A percentile compares a stretch with the other conserved stretches of the same genome.
Conservation (phyloP, 73 alveolate genomes). For the Paramecium octaurelia region DNA sequence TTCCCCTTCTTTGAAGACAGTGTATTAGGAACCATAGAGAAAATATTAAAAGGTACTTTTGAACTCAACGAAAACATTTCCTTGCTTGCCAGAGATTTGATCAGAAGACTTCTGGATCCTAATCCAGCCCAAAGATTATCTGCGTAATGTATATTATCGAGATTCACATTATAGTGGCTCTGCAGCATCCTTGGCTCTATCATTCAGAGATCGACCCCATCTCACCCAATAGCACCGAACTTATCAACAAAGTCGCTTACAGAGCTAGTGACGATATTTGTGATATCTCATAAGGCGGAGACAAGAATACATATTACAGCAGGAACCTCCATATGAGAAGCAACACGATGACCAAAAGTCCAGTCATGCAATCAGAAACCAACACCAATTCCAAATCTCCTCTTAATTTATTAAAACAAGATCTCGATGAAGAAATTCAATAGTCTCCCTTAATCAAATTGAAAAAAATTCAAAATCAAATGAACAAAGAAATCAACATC, state of each 20-base stretch:
- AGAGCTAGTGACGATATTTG: slow-evolving; percentile 36
- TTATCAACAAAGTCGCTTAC: background rate
- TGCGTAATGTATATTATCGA: background rate
- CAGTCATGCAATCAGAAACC: background rate
- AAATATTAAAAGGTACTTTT: background rate
- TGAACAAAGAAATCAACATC: background rate
- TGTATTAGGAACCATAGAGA: slow-evolving; percentile 6
- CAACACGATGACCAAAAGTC: slow-evolving; percentile 19
- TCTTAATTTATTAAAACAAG: background rate
- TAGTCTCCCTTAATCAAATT: background rate
- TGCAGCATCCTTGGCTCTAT: slow-evolving; percentile 49
- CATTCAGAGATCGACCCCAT: background rate
- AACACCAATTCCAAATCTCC: background rate
- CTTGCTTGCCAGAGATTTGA: background rate
- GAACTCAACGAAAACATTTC: background rate
- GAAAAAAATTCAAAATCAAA: background rate
- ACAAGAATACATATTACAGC: background rate
- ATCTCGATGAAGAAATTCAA: slow-evolving; percentile 6
- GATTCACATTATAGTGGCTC: slow-evolving; percentile 43
- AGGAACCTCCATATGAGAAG: slow-evolving; percentile 13
- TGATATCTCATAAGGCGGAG: background rate
- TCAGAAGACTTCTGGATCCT: background rate
- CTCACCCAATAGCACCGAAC: slow-evolving; percentile 7
- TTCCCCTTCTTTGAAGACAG: slow-evolving; percentile 62
- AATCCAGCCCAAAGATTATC: background rate